A percentile compares a stretch with the other conserved stretches of the same genome.
phyloP scores from a whole-genome alignment of 176 grass and related monocot species.

The Carex myosuroides region DNA sequence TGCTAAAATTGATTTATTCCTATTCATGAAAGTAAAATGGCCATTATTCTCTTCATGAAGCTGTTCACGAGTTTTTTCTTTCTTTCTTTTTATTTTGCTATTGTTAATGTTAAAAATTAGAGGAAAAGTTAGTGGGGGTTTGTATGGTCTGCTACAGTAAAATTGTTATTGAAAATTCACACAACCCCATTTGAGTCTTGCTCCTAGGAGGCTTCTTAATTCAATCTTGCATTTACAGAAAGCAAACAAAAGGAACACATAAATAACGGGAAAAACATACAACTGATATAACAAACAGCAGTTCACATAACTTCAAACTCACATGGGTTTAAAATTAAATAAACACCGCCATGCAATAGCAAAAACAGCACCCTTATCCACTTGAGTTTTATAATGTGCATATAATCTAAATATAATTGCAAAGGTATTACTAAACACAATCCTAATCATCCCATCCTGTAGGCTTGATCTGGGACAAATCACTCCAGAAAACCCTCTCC shows the following conservation, averaged over 20 bases:
- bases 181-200: not conserved
- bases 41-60: not conserved
- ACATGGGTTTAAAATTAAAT: not conserved
- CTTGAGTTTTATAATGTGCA: not conserved
- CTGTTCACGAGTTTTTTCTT: not conserved
- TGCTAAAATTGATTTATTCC: not conserved
- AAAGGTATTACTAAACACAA: not conserved
- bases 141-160: not conserved
- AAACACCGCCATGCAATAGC: not conserved
- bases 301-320: not conserved
- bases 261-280: not conserved
- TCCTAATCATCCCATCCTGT: slow-evolving; percentile 48
- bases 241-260: not conserved
- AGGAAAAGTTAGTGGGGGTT: not conserved
- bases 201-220: not conserved
- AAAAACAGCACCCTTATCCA: not conserved
- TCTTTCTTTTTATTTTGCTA: not conserved
- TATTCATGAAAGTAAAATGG: not conserved
- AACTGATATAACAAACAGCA: not conserved
- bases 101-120: not conserved
- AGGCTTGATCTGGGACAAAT: slow-evolving; percentile 31
- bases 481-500: slow-evolving; percentile 35
- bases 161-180: not conserved
- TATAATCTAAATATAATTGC: not conserved
- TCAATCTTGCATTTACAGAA: not conserved